phyloP scores from a whole-genome alignment of 768 basidiomycete genomes.

The Mycena metata region DNA sequence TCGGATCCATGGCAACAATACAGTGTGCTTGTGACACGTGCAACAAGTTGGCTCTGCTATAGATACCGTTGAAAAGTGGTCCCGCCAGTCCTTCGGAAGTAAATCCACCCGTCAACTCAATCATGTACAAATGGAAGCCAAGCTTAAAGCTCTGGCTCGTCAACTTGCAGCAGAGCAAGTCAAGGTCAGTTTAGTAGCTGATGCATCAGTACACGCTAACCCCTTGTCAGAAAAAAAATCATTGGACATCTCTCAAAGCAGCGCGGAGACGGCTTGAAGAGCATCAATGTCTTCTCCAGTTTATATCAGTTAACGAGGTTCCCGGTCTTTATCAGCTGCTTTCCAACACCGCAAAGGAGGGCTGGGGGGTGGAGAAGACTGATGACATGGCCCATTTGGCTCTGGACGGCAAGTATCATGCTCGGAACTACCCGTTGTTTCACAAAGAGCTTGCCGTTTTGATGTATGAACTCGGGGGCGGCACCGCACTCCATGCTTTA shows the following conservation, averaged over 20 bases:
- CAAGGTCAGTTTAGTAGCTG: conserved; percentile 2
- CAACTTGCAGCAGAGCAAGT: conserved; percentile 8
- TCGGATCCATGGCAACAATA: background rate
- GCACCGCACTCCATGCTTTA: conserved; percentile 45
- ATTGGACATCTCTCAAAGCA: background rate
- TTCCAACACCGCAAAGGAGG: conserved; percentile 5
- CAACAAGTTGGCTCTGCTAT: background rate
- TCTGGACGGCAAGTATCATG: conserved; percentile 39
- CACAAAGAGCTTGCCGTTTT: conserved; percentile 44
- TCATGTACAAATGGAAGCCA: conserved; percentile 6
- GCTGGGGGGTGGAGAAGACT: background rate
- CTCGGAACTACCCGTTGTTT: conserved; percentile 39
- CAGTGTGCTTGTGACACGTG: background rate
- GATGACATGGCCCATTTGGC: conserved; percentile 2
- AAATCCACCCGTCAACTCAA: conserved; percentile 20
- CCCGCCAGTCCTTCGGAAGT: conserved; percentile 34
- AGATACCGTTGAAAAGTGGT: conserved; percentile 24
- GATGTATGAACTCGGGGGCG: conserved; percentile 48
- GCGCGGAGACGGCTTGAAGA: background rate
- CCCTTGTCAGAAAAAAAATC: background rate
- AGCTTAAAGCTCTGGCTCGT: background rate
- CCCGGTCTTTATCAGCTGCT: conserved; percentile 2
- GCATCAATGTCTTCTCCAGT: background rate
- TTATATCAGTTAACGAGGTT: background rate
- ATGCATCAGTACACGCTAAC: no score